A percentile compares a stretch with the other conserved stretches of the same genome.
These are phyloP conservation scores for Rauvolfia tetraphylla DNA, from an alignment of 257 asterid genomes.

Conservation along the genomic window DNA sequence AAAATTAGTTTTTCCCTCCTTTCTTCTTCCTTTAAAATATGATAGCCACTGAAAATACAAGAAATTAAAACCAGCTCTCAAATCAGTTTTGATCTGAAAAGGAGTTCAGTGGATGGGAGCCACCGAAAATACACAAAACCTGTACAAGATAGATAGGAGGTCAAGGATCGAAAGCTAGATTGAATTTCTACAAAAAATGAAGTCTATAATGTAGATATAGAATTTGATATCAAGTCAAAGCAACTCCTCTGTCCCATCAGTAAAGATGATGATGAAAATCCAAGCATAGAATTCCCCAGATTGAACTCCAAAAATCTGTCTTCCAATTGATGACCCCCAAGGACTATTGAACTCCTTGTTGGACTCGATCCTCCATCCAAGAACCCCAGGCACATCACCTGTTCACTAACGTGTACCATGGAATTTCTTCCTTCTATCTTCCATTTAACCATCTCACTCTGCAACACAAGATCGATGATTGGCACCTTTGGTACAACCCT, in stretches of 20 bases:
- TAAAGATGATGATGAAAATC: conserved; percentile 48
- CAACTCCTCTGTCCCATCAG: conserved; percentile 36
- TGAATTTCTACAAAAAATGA: not conserved
- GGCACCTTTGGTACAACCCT: conserved; percentile 45
- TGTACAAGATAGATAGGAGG: not conserved
- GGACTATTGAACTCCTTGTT: conserved; percentile 44
- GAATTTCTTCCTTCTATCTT: conserved; percentile 56
- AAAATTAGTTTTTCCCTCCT: too few relatives aligned
- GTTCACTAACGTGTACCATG: conserved; percentile 58
- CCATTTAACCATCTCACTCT: conserved; percentile 92
- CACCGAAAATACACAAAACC: not conserved
- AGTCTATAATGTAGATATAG: not conserved
- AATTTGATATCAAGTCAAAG: conserved; percentile 31
- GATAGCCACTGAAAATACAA: too few relatives aligned
- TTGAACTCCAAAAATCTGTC: conserved; percentile 63
- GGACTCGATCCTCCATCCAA: conserved; percentile 67
- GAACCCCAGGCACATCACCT: conserved; percentile 73
- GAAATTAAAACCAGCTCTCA: too few relatives aligned
- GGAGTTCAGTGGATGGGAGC: not conserved
- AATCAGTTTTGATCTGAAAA: too few relatives aligned
- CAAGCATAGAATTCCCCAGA: conserved; percentile 72
- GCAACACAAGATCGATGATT: conserved; percentile 58
- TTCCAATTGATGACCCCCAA: conserved; percentile 79
- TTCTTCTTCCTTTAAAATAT: too few relatives aligned
- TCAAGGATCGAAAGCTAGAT: not conserved